Conservation (phyloP, 2,329 filamentous ascomycete genomes). For the Fusarium sacchari region DNA sequence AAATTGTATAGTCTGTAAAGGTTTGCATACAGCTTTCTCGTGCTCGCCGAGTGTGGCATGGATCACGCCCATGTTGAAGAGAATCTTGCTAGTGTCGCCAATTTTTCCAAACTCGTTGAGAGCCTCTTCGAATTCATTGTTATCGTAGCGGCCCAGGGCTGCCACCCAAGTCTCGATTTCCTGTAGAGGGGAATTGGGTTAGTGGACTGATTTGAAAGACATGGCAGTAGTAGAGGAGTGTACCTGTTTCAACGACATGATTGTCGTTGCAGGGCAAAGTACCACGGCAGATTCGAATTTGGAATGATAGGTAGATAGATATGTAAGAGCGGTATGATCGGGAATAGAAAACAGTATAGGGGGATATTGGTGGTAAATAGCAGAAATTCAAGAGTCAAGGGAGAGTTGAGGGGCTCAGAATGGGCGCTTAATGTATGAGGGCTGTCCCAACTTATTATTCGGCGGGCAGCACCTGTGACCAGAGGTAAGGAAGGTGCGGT, state of each 20-base stretch:
- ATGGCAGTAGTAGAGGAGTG: conserved; percentile 31
- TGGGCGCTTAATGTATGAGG: conserved; percentile 44
- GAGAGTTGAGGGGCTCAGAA: conserved; percentile 30
- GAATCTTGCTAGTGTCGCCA: conserved; percentile 94
- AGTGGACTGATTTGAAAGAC: conserved; percentile 23
- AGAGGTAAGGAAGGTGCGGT: conserved; percentile 24
- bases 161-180: conserved; percentile 99
- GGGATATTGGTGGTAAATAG: conserved; percentile 28
- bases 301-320: conserved; percentile 6
- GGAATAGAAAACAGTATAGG: conserved; percentile 15
- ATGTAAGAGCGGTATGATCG: not conserved
- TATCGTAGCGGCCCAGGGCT: conserved; percentile 91
- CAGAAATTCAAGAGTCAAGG: conserved; percentile 29
- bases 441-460: conserved; percentile 44
- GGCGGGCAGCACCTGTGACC: conserved; percentile 35
- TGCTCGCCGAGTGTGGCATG: conserved; percentile 96
- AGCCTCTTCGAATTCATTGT: conserved; percentile 95
- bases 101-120: conserved; percentile 86
- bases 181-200: conserved; percentile 56
- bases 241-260: conserved; percentile 72
- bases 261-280: conserved; percentile 42
- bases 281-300: conserved; percentile 28
- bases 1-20: not conserved
- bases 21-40: conserved; percentile 82
- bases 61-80: conserved; percentile 98